These are phyloP conservation scores for Fusarium burgessii DNA, from an alignment of 2,329 filamentous ascomycete species.

Conservation along the genomic window DNA sequence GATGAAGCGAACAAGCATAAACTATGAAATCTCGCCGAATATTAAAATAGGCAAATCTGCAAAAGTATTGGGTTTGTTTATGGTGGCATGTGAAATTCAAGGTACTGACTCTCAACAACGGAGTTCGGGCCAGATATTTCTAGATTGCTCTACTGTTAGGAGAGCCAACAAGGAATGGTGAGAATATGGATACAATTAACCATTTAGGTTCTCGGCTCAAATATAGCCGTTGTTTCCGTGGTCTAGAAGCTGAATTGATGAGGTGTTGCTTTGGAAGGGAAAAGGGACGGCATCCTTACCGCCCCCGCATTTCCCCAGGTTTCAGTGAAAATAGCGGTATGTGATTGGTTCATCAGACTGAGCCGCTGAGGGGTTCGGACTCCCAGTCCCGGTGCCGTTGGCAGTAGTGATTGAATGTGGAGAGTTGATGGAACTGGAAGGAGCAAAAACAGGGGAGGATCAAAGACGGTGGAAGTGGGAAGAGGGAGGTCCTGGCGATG, in stretches of 20 bases:
- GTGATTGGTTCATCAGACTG: slow-evolving; percentile 26
- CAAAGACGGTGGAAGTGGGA: background rate
- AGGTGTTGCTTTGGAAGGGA: background rate
- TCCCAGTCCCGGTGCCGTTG: slow-evolving; percentile 19
- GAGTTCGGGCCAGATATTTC: background rate
- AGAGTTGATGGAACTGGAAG: slow-evolving; percentile 28
- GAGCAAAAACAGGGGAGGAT: slow-evolving; percentile 11
- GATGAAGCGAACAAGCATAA: slow-evolving; percentile 1
- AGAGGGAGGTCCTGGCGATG: slow-evolving; percentile 25
- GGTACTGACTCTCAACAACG: background rate
- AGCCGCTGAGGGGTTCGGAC: slow-evolving; percentile 35
- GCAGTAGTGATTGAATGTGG: slow-evolving; percentile 9
- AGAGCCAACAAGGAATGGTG: background rate
- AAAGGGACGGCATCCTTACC: slow-evolving; percentile 7
- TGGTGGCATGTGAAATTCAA: background rate
- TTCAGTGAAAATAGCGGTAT: background rate
- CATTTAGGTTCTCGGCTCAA: background rate
- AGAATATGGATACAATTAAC: background rate
- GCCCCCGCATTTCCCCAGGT: slow-evolving; percentile 48
- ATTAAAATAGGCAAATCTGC: background rate
- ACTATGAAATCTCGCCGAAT: background rate
- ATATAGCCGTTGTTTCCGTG: slow-evolving; percentile 22
- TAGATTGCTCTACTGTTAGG: background rate
- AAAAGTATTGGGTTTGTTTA: background rate
- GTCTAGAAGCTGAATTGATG: background rate